Percentiles rank a stretch among this genome's conserved stretches.
phyloP scores from a whole-genome alignment of 345 rosid species.

The Geranium brycei region DNA sequence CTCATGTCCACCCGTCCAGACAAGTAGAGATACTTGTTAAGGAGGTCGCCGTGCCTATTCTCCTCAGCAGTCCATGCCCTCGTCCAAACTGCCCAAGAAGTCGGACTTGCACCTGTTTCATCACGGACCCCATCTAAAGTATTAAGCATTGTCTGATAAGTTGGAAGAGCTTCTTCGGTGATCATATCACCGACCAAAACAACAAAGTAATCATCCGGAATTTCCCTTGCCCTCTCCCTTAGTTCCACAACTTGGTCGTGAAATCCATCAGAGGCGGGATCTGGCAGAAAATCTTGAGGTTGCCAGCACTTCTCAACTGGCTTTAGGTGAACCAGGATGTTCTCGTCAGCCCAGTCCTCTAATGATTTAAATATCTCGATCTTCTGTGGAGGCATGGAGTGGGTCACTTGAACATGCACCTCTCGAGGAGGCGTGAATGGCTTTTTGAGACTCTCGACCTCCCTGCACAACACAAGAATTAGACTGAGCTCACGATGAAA shows the following conservation, averaged over 20 bases:
- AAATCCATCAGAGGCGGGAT: conserved; percentile 69
- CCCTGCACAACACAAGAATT: conserved; percentile 34
- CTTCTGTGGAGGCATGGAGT: conserved; percentile 86
- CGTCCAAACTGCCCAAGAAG: conserved; percentile 64
- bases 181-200: conserved; percentile 79
- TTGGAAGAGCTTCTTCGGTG: conserved; percentile 83
- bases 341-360: conserved; percentile 77
- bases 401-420: conserved; percentile 77
- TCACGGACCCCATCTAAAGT: conserved; percentile 69
- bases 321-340: conserved; percentile 54
- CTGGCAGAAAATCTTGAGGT: conserved; percentile 85
- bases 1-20: conserved; percentile 62
- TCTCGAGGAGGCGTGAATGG: conserved; percentile 69
- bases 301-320: conserved; percentile 95
- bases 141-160: conserved; percentile 70
- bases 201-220: conserved; percentile 82
- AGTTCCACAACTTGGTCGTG: conserved; percentile 71
- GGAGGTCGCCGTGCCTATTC: conserved; percentile 63
- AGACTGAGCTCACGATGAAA: background rate
- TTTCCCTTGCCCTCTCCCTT: conserved; percentile 65
- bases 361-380: conserved; percentile 77
- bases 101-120: conserved; percentile 78
- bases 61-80: conserved; percentile 78
- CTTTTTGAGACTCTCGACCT: conserved; percentile 55
- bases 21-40: conserved; percentile 54